phyloP scores from a whole-genome alignment of 768 basidiomycete genomes.

The Termitomyces sp. region DNA sequence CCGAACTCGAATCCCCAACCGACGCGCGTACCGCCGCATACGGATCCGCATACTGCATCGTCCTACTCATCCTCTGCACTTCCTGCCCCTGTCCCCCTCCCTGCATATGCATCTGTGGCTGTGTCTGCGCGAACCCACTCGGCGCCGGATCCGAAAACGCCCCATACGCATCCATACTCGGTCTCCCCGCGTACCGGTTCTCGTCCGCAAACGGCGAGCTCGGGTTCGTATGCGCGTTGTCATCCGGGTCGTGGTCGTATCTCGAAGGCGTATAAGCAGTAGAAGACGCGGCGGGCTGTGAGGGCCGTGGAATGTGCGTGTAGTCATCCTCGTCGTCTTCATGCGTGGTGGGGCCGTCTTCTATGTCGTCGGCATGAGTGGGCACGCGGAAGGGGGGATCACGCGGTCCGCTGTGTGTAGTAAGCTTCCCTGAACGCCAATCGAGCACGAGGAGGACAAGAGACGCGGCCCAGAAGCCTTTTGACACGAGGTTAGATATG shows the following conservation, averaged over 20 bases:
- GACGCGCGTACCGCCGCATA: slow-evolving; percentile 80
- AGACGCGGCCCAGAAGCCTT: slow-evolving; percentile 76
- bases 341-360: slow-evolving; percentile 28
- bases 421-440: slow-evolving; percentile 59
- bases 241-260: too few species aligned
- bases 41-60: slow-evolving; percentile 94
- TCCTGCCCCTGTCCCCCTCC: slow-evolving; percentile 37
- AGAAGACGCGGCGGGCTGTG: slow-evolving; percentile 8
- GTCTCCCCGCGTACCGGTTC: slow-evolving; percentile 43
- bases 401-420: slow-evolving; percentile 38
- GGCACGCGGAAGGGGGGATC: slow-evolving; percentile 10
- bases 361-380: slow-evolving; percentile 50
- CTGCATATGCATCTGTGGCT: slow-evolving; percentile 23
- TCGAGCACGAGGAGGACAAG: slow-evolving; percentile 58
- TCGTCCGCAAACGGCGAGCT: slow-evolving; percentile 50
- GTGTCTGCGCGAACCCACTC: slow-evolving; percentile 59
- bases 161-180: slow-evolving; percentile 85
- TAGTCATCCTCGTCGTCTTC: slow-evolving; percentile 38
- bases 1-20: slow-evolving; percentile 32
- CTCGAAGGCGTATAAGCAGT: slow-evolving; percentile 19
- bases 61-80: slow-evolving; percentile 68
- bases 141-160: slow-evolving; percentile 90
- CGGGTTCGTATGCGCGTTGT: neutral
- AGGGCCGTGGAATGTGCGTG: slow-evolving; percentile 41
- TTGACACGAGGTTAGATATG: neutral